phyloP scores from a whole-genome alignment of 2,329 filamentous ascomycete genomes.

The Neocucurbitaria cava region DNA sequence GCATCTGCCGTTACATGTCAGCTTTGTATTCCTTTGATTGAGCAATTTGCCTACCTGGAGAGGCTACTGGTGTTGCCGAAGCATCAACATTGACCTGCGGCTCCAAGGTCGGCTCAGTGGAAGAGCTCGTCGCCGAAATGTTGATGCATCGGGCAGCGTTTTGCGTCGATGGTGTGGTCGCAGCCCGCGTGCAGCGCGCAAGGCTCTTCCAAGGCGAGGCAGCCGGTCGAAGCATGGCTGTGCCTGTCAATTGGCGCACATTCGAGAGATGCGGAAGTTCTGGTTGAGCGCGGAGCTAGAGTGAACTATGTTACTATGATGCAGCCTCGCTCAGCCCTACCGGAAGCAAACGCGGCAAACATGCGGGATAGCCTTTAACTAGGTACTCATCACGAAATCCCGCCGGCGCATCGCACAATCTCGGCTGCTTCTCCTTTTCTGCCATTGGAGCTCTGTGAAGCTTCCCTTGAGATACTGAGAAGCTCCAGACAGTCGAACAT shows the following conservation, averaged over 20 bases:
- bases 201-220: conserved; percentile 34
- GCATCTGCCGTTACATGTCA: conserved; percentile 69
- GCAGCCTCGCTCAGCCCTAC: conserved; percentile 1
- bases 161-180: conserved; percentile 17
- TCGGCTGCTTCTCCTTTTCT: conserved; percentile 1
- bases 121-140: conserved; percentile 54
- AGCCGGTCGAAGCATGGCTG: conserved; percentile 42
- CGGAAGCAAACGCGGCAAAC: conserved; percentile 11
- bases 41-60: conserved; percentile 31
- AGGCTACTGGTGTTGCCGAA: conserved; percentile 26
- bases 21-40: neutral
- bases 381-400: conserved; percentile 9
- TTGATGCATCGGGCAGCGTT: conserved; percentile 50
- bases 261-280: conserved; percentile 4
- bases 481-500: conserved; percentile 22
- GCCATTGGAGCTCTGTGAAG: conserved; percentile 11
- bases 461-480: conserved; percentile 1
- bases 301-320: neutral
- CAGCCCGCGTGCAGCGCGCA: conserved; percentile 23
- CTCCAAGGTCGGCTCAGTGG: conserved; percentile 50
- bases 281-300: conserved; percentile 9
- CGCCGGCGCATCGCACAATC: conserved; percentile 18
- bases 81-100: conserved; percentile 30
- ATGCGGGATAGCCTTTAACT: conserved; percentile 3
- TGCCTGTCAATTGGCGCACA: conserved; percentile 33